Conservation (phyloP, 495 filamentous ascomycete species). For the Elasticomyces elasticus region DNA sequence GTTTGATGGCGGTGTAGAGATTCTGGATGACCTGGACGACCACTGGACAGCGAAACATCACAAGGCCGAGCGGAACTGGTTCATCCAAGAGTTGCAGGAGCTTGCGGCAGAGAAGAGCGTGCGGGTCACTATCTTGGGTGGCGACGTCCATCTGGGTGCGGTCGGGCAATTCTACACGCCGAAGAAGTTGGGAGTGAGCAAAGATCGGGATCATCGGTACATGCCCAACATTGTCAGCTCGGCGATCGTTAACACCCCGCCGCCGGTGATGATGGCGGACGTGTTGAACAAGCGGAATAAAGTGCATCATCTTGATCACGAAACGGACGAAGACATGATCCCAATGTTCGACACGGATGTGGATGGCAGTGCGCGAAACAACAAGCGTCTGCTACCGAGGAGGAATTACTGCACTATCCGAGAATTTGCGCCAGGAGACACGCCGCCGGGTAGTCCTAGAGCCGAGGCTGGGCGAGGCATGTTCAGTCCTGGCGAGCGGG, state of each 20-base stretch:
- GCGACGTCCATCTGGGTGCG: constrained; percentile 88
- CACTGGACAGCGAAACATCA: constrained; percentile 96
- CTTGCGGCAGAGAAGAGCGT: constrained; percentile 83
- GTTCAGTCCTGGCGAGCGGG: background rate
- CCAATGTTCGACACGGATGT: constrained; percentile 83
- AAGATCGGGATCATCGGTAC: constrained; percentile 84
- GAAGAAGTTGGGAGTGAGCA: constrained; percentile 55
- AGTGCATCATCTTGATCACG: constrained; percentile 71
- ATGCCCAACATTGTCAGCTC: constrained; percentile 88
- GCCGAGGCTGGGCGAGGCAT: background rate
- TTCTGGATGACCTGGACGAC: constrained; percentile 85
- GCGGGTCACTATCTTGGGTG: constrained; percentile 78
- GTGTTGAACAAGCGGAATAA: constrained; percentile 89
- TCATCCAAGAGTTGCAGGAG: constrained; percentile 83
- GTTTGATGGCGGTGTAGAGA: constrained; percentile 86
- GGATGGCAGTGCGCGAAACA: constrained; percentile 79
- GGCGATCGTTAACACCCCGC: constrained; percentile 83
- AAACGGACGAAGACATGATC: constrained; percentile 93
- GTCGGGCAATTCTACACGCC: constrained; percentile 93
- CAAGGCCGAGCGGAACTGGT: constrained; percentile 74
- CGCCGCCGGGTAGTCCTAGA: constrained; percentile 42
- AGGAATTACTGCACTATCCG: constrained; percentile 89
- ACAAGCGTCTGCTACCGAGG: constrained; percentile 80
- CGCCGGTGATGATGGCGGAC: constrained; percentile 80
- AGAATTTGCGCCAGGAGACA: constrained; percentile 64